Conservation (phyloP, 2,329 filamentous ascomycete genomes). For the Aspergillus tanneri region DNA sequence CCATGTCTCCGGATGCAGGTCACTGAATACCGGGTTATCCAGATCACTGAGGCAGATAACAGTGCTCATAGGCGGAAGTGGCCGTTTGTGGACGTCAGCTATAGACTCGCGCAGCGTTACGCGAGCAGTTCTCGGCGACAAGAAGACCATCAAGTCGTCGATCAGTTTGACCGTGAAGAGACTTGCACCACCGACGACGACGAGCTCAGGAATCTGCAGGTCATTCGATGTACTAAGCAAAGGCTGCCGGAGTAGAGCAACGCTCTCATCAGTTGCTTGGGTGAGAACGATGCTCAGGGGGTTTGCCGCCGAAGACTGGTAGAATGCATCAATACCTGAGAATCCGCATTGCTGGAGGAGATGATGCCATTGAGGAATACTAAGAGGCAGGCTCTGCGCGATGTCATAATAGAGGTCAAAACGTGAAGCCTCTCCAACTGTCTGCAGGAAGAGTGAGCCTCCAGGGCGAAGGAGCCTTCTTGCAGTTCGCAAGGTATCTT, state of each 20-base stretch:
- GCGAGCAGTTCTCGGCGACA: background rate
- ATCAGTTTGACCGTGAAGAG: background rate
- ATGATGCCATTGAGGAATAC: slow-evolving; percentile 1
- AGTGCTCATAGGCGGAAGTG: background rate
- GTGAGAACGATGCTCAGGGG: slow-evolving; percentile 1
- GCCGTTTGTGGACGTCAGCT: background rate
- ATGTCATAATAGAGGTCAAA: slow-evolving; percentile 3
- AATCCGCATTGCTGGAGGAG: background rate
- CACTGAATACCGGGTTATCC: slow-evolving; percentile 3
- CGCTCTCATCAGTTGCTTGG: background rate
- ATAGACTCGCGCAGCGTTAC: background rate
- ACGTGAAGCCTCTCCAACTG: background rate
- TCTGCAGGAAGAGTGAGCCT: slow-evolving; percentile 1
- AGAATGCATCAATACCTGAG: background rate
- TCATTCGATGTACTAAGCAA: background rate
- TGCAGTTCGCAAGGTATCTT: background rate
- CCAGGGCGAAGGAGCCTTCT: background rate
- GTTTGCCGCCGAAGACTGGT: background rate
- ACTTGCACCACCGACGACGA: background rate
- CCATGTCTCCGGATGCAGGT: slow-evolving; percentile 4
- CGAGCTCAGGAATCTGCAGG: background rate
- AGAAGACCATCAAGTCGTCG: background rate
- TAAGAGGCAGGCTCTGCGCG: background rate
- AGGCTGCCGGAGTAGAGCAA: background rate
- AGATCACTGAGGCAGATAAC: slow-evolving; percentile 8